Conservation (phyloP, 805 yeast genomes). For the Zygotorulaspora florentina region DNA sequence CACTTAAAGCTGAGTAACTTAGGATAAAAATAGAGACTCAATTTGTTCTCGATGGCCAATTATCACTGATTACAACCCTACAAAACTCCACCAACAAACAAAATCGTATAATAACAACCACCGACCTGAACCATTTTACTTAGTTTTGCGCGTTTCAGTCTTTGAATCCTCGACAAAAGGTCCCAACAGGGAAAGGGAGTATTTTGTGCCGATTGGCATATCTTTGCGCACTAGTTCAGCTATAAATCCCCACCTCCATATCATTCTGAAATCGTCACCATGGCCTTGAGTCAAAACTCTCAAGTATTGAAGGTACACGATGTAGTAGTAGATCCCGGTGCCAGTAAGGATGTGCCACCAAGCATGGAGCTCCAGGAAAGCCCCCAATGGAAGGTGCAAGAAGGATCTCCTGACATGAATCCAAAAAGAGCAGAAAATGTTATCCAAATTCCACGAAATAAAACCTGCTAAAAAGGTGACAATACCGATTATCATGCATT, state of each 20-base stretch:
- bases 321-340: constrained; percentile 78
- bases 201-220: constrained; percentile 22
- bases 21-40: no score
- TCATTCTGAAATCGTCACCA: constrained; percentile 52
- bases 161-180: constrained; percentile 6
- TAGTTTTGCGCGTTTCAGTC: constrained; percentile 8
- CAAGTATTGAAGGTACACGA: constrained; percentile 73
- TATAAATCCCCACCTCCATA: constrained; percentile 55
- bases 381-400: constrained; percentile 77
- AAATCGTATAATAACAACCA: no score
- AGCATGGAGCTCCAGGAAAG: constrained; percentile 85
- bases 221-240: constrained; percentile 43
- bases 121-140: neutral
- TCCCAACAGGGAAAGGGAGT: constrained; percentile 19
- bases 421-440: constrained; percentile 65
- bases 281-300: constrained; percentile 59
- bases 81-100: neutral
- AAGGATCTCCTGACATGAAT: constrained; percentile 53
- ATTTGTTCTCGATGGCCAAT: no score
- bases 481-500: constrained; percentile 56
- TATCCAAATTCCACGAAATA: constrained; percentile 84
- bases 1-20: no score
- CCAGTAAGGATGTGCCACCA: constrained; percentile 97
- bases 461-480: constrained; percentile 68
- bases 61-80: neutral